Evolutionary conservation across 257 asterid species (phyloP), one percentile per base, ranked within the genome.

Genomic region (Avicennia marina): DNA sequence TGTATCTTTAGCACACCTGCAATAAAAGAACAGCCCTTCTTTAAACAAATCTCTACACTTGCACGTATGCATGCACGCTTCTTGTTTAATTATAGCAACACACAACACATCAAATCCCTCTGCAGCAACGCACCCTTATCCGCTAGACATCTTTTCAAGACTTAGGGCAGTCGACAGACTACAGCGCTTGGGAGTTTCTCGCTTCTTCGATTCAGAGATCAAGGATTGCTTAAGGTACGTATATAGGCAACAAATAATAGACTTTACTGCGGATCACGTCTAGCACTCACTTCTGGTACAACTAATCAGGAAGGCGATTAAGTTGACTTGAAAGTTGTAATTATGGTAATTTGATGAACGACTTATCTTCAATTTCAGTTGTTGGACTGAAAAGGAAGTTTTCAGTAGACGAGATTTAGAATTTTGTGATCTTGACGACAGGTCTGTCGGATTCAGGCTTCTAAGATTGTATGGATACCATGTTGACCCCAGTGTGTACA

Each of bases 101-200:
- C 33, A 29, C 11, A n/a, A 7, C 11, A 10, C 41, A 22, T 60
- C 2, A 10, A 26, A 48, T 26, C 6, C 0, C 4, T 24, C 2
- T 16, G 42, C 75, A 82, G 91, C 71, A 7, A 87, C 87, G 0
- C 70, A 66, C 20, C 60, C 69, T 16, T 75, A 65, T 33, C 91
- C 91, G 0, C 76, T 74, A 0, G 91, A 83, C 9, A 49, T 72
- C 6, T 80, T 76, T 25, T 81, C 75, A 5, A 71, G 80, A 42
- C 80, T 77, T 0, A 79, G 84, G 86, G 87, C 81, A 0, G 70
- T 79, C 10, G 90, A 83, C 56, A 61, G 87, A 19, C 69, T 79
- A 9, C 84, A 72, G 27, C 82, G 87, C 44, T 77, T 82, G 9
- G 85, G 90, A 49, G 70, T 82, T 36, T 79, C 81, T 36, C 75